A percentile compares a stretch with the other conserved stretches of the same genome.
Evolutionary conservation across 2,329 filamentous ascomycete genomes (phyloP).

Genomic region (Ophiostoma ulmi): DNA sequence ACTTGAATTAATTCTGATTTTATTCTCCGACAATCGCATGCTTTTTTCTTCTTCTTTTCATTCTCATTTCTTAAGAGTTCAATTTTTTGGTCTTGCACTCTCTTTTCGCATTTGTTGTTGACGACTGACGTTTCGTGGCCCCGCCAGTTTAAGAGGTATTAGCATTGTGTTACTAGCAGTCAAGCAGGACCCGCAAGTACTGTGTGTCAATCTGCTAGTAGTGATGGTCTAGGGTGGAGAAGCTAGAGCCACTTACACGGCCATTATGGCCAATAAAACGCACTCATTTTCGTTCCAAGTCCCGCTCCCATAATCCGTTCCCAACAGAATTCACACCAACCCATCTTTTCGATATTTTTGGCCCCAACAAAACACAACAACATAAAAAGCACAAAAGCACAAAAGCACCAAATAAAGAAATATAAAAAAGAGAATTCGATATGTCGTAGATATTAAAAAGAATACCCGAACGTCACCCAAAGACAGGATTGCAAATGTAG

Average conservation of each 20-base stretch:
- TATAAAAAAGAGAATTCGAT: neutral
- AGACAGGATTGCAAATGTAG: neutral
- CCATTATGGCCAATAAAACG: constrained; percentile 18
- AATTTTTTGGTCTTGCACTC: too few species aligned
- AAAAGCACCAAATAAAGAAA: neutral
- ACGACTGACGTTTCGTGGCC: constrained; percentile 6
- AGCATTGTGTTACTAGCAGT: neutral
- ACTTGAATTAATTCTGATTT: neutral
- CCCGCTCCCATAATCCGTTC: constrained; percentile 17
- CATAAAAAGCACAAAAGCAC: constrained; percentile 10
- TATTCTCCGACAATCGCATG: neutral
- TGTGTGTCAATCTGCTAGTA: neutral
- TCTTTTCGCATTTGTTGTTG: constrained; percentile 9
- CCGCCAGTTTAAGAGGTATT: constrained; percentile 3
- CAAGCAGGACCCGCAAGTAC: constrained; percentile 8
- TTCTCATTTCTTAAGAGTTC: neutral
- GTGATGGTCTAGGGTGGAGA: neutral
- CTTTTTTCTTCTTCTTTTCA: neutral
- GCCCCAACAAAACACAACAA: constrained; percentile 24
- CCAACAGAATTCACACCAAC: constrained; percentile 24
- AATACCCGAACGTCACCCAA: neutral
- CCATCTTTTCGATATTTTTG: constrained; percentile 13
- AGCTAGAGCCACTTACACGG: constrained; percentile 11
- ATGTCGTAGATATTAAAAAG: neutral
- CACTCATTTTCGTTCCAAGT: neutral